Conservation (phyloP, 768 basidiomycete genomes). For the Exsudoporus frostii region DNA sequence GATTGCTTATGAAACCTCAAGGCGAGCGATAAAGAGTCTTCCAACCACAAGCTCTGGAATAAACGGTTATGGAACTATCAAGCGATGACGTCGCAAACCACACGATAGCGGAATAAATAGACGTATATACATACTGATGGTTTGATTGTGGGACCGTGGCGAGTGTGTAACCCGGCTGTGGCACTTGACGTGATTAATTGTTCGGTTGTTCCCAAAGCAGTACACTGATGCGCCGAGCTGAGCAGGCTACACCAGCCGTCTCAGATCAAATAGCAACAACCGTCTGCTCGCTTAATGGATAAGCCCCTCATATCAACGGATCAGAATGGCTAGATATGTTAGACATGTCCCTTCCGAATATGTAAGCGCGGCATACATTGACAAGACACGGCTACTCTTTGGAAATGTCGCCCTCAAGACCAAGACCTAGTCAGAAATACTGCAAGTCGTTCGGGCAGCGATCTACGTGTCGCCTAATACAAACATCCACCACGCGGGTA, state of each 20-base stretch:
- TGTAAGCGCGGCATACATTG: background rate
- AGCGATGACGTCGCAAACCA: no score
- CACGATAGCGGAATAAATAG: no score
- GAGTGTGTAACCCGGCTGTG: background rate
- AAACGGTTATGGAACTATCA: no score
- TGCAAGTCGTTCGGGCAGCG: background rate
- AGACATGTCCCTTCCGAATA: background rate
- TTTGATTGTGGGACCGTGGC: background rate
- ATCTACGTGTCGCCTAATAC: background rate
- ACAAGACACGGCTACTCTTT: background rate
- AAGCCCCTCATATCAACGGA: background rate
- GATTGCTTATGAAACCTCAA: background rate
- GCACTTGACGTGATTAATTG: background rate
- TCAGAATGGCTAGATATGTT: background rate
- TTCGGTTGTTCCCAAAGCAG: no score
- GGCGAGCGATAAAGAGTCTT: no score
- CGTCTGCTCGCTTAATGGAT: background rate
- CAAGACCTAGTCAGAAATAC: background rate
- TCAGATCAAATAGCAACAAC: background rate
- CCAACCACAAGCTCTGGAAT: no score
- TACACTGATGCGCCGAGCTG: background rate
- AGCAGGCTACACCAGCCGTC: background rate
- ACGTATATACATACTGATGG: no score
- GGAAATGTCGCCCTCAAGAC: background rate
- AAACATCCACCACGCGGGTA: background rate